Base-by-base conservation (phyloP, 148 eudicot genomes). In the Polygonum aviculare region DNA sequence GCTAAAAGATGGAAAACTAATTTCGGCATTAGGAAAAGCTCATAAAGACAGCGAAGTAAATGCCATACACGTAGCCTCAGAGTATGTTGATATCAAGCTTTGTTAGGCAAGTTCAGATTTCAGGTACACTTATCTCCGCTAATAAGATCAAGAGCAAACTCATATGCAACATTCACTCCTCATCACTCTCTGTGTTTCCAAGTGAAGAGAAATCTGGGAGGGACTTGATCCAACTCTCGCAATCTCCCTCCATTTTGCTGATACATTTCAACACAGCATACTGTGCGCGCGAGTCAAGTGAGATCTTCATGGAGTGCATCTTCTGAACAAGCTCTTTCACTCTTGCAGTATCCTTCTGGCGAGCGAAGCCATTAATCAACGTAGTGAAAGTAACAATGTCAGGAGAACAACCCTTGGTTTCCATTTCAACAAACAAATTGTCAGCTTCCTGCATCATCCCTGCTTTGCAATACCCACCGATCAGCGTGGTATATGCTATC, bases 361-460 rank as follows among this genome's bases (percentile, higher is more conserved):
- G 47, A 44, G 47, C 47, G 2, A 44, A 44, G 47, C 94, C 94
- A 44, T 90, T 40, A 79, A 88, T 48, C 84, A 94, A 78, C 18
- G 87, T 83, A 74, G 93, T 87, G 59, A 75, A 80, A 21, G 97
- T 86, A 52, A 91, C 67, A 11, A 94, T 80, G 80, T 87, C 87
- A 67, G 90, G 86, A 55, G 22, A n/a, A 19, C 86, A 84, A 33
- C 85, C 86, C 65, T 77, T 78, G 74, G 86, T 80, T 0, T 59
- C 71, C 93, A 94, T 91, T 81, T 94, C 92, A 69, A 80, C 85
- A 51, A 94, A 82, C 83, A 94, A 74, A 81, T 85, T 87, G 40
- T 77, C 49, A 0, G 92, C 98, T 82, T 63, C 18, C 26, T 71
- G 81, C 74, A 85, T 22, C 4, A 91, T 89, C 5, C 90, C 95